Conservation (phyloP, 2,329 filamentous ascomycete genomes). For the Penicillium rolfsii region DNA sequence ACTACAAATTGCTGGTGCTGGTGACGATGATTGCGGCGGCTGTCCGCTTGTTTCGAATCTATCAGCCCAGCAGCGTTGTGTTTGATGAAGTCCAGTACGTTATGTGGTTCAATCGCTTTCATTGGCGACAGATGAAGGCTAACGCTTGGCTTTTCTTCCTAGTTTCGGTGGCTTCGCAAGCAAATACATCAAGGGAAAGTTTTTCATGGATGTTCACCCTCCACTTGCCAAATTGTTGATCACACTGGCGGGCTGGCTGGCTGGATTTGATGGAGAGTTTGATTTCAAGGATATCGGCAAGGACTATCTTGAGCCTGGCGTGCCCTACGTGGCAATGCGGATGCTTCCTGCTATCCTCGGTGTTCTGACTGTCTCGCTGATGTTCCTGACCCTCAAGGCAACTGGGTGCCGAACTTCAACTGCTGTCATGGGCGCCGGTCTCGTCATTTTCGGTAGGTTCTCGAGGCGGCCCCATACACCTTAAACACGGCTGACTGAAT, state of each 20-base stretch:
- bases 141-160: conserved; percentile 17
- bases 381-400: conserved; percentile 93
- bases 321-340: conserved; percentile 98
- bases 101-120: not conserved
- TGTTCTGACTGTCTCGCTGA: conserved; percentile 82
- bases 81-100: conserved; percentile 99
- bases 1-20: conserved; percentile 75
- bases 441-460: conserved; percentile 82
- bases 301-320: conserved; percentile 91
- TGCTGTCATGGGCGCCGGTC: conserved; percentile 76
- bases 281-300: conserved; percentile 99
- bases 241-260: conserved; percentile 90
- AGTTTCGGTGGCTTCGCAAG: conserved; percentile 97
- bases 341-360: conserved; percentile 88
- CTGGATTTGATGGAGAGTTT: conserved; percentile 92
- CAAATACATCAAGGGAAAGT: conserved; percentile 98
- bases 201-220: conserved; percentile 99
- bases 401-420: conserved; percentile 85
- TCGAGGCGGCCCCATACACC: not conserved
- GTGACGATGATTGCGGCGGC: conserved; percentile 75
- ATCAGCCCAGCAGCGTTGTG: conserved; percentile 92
- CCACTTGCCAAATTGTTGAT: conserved; percentile 96
- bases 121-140: conserved; percentile 5
- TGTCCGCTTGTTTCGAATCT: conserved; percentile 92
- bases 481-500: not conserved